Conservation (phyloP, 371 early-diverging fungal species). For the Mortierella sp. region DNA sequence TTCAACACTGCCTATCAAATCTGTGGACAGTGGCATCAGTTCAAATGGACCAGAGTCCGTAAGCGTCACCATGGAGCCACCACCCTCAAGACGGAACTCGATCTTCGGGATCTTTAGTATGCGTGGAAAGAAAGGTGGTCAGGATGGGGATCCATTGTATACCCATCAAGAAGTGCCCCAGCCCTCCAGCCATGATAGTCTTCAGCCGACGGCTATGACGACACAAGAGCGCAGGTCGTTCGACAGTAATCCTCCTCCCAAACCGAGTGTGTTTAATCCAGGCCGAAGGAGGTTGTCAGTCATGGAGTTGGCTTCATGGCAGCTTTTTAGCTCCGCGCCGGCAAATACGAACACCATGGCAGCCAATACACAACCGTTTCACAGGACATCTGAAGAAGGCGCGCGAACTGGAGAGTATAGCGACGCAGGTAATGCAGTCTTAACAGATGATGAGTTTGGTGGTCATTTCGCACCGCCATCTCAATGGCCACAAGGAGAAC, state of each 20-base stretch:
- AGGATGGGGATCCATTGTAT: slow-evolving; percentile 17
- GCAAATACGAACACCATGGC: background rate
- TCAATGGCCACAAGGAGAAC: slow-evolving; percentile 43
- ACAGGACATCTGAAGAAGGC: slow-evolving; percentile 19
- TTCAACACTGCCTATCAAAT: background rate
- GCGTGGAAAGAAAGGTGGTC: slow-evolving; percentile 34
- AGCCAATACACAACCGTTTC: slow-evolving; percentile 1
- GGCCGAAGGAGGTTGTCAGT: slow-evolving; percentile 5
- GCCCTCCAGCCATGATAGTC: slow-evolving; percentile 18
- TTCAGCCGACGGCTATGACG: slow-evolving; percentile 5
- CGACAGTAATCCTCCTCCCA: slow-evolving; percentile 21
- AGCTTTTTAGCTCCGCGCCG: slow-evolving; percentile 1
- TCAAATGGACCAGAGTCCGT: background rate
- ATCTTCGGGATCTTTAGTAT: slow-evolving; percentile 37
- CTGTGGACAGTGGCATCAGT: background rate
- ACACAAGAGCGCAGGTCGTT: slow-evolving; percentile 25
- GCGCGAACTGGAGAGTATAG: slow-evolving; percentile 1
- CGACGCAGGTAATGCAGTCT: background rate
- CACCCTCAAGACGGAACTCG: slow-evolving; percentile 30
- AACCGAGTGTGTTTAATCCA: background rate
- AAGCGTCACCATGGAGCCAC: background rate
- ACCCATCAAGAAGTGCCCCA: slow-evolving; percentile 26
- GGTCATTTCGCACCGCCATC: slow-evolving; percentile 14
- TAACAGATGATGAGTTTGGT: slow-evolving; percentile 35
- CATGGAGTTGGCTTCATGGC: slow-evolving; percentile 9